Percentiles rank a stretch among this genome's conserved stretches.
Conservation (phyloP, 2,329 filamentous ascomycete species). For the Fusarium cyanostomum region DNA sequence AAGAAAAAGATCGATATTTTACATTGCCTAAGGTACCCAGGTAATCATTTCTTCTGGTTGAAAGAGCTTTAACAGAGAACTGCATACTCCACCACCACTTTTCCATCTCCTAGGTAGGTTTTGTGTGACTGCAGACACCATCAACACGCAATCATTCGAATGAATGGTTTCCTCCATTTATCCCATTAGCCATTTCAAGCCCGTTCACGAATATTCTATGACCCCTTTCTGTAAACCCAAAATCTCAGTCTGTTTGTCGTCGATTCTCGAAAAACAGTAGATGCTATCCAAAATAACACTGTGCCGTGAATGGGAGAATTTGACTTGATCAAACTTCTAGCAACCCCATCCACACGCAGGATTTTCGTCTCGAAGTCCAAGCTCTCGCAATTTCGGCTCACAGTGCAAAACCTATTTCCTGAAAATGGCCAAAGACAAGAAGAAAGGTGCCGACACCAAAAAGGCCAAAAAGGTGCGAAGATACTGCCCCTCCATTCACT, state of each 20-base stretch:
- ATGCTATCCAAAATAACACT: neutral
- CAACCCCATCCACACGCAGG: slow-evolving; percentile 41
- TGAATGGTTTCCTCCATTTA: too few relatives aligned
- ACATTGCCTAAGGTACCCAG: too few relatives aligned
- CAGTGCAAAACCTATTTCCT: neutral
- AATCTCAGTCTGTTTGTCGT: too few relatives aligned
- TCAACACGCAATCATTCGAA: too few relatives aligned
- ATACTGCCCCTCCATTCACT: slow-evolving; percentile 26
- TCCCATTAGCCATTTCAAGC: neutral
- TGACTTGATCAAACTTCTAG: slow-evolving; percentile 42
- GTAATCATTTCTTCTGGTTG: neutral
- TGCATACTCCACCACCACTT: too few relatives aligned
- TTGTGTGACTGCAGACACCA: neutral
- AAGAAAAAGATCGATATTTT: neutral
- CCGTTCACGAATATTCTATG: neutral
- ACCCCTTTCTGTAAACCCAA: too few relatives aligned
- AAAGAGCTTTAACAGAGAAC: neutral
- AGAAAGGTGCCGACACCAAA: slow-evolving; percentile 59
- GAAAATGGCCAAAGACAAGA: slow-evolving; percentile 63
- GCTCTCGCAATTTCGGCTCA: slow-evolving; percentile 7
- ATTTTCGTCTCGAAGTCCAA: slow-evolving; percentile 30
- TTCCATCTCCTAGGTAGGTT: too few relatives aligned
- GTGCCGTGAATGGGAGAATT: slow-evolving; percentile 33
- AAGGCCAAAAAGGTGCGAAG: slow-evolving; percentile 59
- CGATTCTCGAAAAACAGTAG: slow-evolving; percentile 15